A percentile compares a stretch with the other conserved stretches of the same genome.
Evolutionary conservation across 1,139 yeast genomes (phyloP).

Genomic region (Yamadazyma triangularis): DNA sequence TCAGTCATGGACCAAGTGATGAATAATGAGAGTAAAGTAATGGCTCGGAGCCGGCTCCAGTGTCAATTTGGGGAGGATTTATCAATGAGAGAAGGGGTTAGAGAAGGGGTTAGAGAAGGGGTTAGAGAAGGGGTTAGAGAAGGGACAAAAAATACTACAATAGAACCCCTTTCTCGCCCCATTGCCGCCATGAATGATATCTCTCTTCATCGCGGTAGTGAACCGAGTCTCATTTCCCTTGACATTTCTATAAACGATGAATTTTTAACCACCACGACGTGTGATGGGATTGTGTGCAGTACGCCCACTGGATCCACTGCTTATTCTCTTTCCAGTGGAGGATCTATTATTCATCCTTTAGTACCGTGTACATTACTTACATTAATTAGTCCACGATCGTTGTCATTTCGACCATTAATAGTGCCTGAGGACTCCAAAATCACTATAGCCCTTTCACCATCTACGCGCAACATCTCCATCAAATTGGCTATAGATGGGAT

Average conservation of each 20-base stretch:
- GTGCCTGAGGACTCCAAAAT: conserved; percentile 72
- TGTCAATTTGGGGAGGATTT: conserved; percentile 40
- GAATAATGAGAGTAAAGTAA: conserved; percentile 61
- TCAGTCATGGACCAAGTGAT: conserved; percentile 63
- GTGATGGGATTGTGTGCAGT: conserved; percentile 81
- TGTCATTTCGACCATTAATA: conserved; percentile 81
- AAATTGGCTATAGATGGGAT: conserved; percentile 79
- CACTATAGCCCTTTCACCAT: conserved; percentile 58
- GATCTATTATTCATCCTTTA: conserved; percentile 85
- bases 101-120: too few species aligned
- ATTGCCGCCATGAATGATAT: conserved; percentile 90
- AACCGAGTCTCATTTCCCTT: conserved; percentile 78
- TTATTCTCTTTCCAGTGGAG: conserved; percentile 84
- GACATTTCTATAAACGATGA: conserved; percentile 80
- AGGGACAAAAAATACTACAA: too few species aligned
- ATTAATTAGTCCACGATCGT: conserved; percentile 86
- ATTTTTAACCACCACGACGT: conserved; percentile 82
- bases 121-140: too few species aligned
- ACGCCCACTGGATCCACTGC: conserved; percentile 98
- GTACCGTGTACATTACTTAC: conserved; percentile 80
- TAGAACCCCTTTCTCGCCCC: too few species aligned
- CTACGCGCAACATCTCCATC: conserved; percentile 36
- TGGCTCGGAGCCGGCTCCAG: conserved; percentile 73
- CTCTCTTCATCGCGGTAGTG: conserved; percentile 80
- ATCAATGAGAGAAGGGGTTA: too few species aligned